Evolutionary conservation across 2,329 filamentous ascomycete species (phyloP).

Genomic region (Aschersonia sp.): DNA sequence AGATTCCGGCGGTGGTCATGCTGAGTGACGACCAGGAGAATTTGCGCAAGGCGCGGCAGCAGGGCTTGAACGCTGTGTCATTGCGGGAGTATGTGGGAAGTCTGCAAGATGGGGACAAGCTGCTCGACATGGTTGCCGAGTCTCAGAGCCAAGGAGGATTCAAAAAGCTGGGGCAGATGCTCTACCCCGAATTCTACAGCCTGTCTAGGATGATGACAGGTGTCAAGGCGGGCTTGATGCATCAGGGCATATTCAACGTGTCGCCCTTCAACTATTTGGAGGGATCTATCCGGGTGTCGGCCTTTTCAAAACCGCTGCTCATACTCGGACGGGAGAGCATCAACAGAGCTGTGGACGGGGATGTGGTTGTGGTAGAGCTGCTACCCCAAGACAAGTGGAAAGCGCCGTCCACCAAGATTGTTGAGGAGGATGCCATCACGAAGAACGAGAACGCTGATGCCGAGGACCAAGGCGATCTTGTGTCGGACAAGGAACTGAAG

Average conservation of each 20-base stretch:
- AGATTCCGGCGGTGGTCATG: constrained; percentile 70
- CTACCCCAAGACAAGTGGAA: constrained; percentile 95
- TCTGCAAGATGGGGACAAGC: constrained; percentile 67
- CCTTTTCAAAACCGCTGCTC: constrained; percentile 79
- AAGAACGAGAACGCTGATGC: constrained; percentile 87
- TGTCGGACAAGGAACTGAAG: constrained; percentile 76
- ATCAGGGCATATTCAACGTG: constrained; percentile 91
- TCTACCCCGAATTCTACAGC: constrained; percentile 83
- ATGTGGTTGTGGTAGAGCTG: constrained; percentile 85
- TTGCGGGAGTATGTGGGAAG: constrained; percentile 67
- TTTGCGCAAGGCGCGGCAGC: constrained; percentile 63
- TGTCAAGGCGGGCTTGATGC: constrained; percentile 72
- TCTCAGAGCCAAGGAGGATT: constrained; percentile 52
- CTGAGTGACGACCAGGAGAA: constrained; percentile 88
- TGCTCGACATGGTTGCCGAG: constrained; percentile 88
- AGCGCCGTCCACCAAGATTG: constrained; percentile 82
- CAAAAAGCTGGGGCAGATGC: constrained; percentile 48
- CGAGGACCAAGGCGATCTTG: constrained; percentile 60
- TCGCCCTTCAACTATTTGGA: constrained; percentile 98
- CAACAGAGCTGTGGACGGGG: constrained; percentile 83
- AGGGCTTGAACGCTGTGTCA: constrained; percentile 55
- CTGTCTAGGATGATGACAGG: constrained; percentile 91
- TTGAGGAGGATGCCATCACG: constrained; percentile 84
- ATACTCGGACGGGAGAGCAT: constrained; percentile 90
- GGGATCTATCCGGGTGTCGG: constrained; percentile 75